These are phyloP conservation scores for Helianthus tuberosus DNA, from an alignment of 129 eudicot genomes.

Conservation along the genomic window DNA sequence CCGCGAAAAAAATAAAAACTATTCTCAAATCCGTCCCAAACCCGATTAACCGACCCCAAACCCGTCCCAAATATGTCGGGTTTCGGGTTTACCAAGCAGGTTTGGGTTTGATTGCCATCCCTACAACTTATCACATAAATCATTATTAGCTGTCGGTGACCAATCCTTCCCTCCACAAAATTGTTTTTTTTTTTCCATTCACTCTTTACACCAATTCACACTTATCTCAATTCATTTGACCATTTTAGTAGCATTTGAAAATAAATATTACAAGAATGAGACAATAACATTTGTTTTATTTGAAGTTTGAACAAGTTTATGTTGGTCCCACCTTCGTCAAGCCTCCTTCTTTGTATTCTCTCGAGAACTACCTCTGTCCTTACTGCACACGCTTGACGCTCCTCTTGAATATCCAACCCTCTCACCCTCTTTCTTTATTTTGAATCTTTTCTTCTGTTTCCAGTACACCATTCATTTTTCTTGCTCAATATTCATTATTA, in stretches of 20 bases:
- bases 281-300: slow-evolving; percentile 1
- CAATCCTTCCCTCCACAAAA: too few relatives aligned
- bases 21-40: too few relatives aligned
- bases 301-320: slow-evolving; percentile 12
- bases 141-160: too few relatives aligned
- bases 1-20: too few relatives aligned
- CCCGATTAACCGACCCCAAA: too few relatives aligned
- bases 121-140: too few relatives aligned
- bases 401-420: slow-evolving; percentile 37
- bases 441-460: slow-evolving; percentile 31
- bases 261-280: neutral
- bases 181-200: too few relatives aligned
- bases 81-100: too few relatives aligned
- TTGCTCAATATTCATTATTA: neutral
- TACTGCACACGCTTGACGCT: slow-evolving; percentile 45
- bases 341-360: slow-evolving; percentile 21
- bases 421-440: slow-evolving; percentile 29
- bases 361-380: slow-evolving; percentile 22
- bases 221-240: neutral
- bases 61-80: too few relatives aligned
- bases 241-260: neutral
- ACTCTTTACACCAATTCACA: too few relatives aligned
- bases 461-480: neutral
- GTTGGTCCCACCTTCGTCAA: neutral
- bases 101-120: too few relatives aligned